phyloP scores from a whole-genome alignment of 2,329 filamentous ascomycete species.

The Aureobasidium subglaciale region DNA sequence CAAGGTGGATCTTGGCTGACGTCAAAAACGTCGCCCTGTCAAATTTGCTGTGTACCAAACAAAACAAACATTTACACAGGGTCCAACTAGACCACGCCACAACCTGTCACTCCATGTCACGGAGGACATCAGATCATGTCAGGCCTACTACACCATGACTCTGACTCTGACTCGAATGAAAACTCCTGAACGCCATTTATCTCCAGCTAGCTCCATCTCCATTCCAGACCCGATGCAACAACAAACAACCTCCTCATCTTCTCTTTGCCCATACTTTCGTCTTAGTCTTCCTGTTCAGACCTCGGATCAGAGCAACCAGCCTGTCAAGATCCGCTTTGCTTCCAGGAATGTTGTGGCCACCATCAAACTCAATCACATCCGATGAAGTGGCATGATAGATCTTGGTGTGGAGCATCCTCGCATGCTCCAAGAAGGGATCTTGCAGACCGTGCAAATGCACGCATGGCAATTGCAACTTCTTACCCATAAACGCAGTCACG shows the following conservation, averaged over 20 bases:
- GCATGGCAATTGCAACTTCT: background rate
- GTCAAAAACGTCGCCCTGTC: too few relatives aligned
- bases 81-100: too few relatives aligned
- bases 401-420: constrained; percentile 1
- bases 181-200: background rate
- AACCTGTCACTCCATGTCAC: background rate
- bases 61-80: background rate
- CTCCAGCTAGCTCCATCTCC: background rate
- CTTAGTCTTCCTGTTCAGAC: background rate
- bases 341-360: background rate
- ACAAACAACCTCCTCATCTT: background rate
- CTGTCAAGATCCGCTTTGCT: background rate
- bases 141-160: background rate
- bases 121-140: background rate
- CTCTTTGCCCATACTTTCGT: background rate
- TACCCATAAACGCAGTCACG: background rate
- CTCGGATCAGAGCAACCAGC: background rate
- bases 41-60: background rate
- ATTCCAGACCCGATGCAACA: background rate
- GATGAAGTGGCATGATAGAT: background rate
- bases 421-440: background rate
- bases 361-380: background rate
- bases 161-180: background rate
- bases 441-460: constrained; percentile 1
- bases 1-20: too few relatives aligned